These are phyloP conservation scores for Pachysolen tannophilus DNA, from an alignment of 805 yeast species.

Conservation along the genomic window DNA sequence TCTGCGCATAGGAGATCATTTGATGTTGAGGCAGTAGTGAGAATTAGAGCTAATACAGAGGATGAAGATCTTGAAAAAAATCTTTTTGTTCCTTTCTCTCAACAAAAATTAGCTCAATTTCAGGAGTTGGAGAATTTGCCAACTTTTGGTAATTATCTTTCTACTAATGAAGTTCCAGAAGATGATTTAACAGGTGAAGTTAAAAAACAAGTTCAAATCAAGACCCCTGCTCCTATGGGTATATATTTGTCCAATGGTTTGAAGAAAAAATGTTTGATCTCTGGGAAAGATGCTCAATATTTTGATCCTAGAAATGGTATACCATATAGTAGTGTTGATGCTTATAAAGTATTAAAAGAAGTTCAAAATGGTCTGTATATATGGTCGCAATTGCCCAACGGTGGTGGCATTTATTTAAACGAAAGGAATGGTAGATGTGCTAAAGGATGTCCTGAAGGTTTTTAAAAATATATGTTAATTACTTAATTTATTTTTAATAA, in stretches of 20 bases:
- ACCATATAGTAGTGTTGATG: slow-evolving; percentile 77
- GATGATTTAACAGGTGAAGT: slow-evolving; percentile 38
- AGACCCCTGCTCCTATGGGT: slow-evolving; percentile 70
- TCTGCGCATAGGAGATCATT: slow-evolving; percentile 46
- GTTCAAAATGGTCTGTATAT: slow-evolving; percentile 46
- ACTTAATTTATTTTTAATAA: too few relatives aligned
- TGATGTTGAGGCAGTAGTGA: slow-evolving; percentile 42
- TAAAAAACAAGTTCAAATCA: slow-evolving; percentile 39
- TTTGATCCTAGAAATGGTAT: slow-evolving; percentile 85
- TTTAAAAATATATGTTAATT: too few relatives aligned
- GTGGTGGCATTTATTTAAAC: slow-evolving; percentile 39
- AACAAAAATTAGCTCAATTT: slow-evolving; percentile 19
- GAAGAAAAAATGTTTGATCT: slow-evolving; percentile 61
- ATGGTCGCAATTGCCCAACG: slow-evolving; percentile 44
- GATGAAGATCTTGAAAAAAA: slow-evolving; percentile 8
- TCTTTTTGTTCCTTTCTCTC: slow-evolving; percentile 10
- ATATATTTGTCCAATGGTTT: slow-evolving; percentile 62
- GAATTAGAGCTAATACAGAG: slow-evolving; percentile 5
- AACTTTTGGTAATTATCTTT: slow-evolving; percentile 51
- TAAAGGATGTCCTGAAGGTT: slow-evolving; percentile 83
- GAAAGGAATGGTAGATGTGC: slow-evolving; percentile 47
- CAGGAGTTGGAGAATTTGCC: slow-evolving; percentile 43
- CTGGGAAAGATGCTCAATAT: slow-evolving; percentile 74
- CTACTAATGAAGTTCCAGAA: slow-evolving; percentile 30
- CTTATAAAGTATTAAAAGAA: slow-evolving; percentile 56